Percentiles rank a stretch among this genome's conserved stretches.
These are phyloP conservation scores for Saturnispora hagleri DNA, from an alignment of 805 yeast species.

Conservation along the genomic window DNA sequence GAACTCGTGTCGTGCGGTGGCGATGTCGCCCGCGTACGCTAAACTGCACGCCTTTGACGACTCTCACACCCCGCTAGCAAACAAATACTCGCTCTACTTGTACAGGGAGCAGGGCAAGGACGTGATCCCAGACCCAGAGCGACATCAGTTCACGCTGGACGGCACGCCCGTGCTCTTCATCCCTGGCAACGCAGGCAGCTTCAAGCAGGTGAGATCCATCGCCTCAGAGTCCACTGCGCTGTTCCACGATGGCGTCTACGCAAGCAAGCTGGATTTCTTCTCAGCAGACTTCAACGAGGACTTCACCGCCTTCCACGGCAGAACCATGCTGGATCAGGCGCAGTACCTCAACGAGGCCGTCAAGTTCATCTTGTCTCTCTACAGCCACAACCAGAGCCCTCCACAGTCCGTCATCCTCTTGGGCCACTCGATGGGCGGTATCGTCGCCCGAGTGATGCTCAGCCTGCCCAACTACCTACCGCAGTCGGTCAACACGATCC, in stretches of 20 bases:
- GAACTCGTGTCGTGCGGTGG: slow-evolving; percentile 52
- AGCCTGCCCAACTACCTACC: slow-evolving; percentile 67
- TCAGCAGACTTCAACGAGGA: slow-evolving; percentile 94
- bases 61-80: slow-evolving; percentile 59
- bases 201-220: slow-evolving; percentile 80
- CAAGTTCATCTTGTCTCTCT: slow-evolving; percentile 60
- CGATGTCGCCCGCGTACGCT: slow-evolving; percentile 81
- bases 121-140: slow-evolving; percentile 37
- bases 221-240: slow-evolving; percentile 69
- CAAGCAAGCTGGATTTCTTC: slow-evolving; percentile 66
- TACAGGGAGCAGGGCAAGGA: slow-evolving; percentile 80
- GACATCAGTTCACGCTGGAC: slow-evolving; percentile 24
- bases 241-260: slow-evolving; percentile 29
- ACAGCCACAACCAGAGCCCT: slow-evolving; percentile 27
- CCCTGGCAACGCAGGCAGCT: slow-evolving; percentile 97
- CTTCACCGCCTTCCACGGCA: slow-evolving; percentile 91
- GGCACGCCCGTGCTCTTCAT: slow-evolving; percentile 90
- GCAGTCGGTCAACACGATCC: slow-evolving; percentile 69
- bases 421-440: slow-evolving; percentile 98
- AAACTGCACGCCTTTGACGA: slow-evolving; percentile 63
- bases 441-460: slow-evolving; percentile 79
- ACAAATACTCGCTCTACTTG: slow-evolving; percentile 74
- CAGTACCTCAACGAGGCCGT: slow-evolving; percentile 88
- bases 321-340: slow-evolving; percentile 88
- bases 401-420: slow-evolving; percentile 60